These are phyloP conservation scores for Chrysoporthe austroafricana DNA, from an alignment of 2,329 filamentous ascomycete genomes.

Conservation along the genomic window DNA sequence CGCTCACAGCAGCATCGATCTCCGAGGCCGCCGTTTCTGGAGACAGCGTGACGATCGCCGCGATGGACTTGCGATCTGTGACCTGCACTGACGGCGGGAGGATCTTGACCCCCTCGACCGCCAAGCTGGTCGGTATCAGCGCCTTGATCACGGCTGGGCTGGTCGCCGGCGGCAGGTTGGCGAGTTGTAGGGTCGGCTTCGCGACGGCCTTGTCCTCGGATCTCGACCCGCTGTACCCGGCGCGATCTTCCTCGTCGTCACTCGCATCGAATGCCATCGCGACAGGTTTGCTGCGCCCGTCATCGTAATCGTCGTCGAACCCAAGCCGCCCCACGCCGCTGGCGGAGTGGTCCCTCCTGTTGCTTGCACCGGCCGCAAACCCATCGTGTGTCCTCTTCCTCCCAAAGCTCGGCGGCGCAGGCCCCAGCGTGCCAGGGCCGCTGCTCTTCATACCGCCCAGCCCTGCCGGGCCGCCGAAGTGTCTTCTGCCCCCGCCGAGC, in stretches of 20 bases:
- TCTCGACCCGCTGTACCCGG: slow-evolving; percentile 33
- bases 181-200: slow-evolving; percentile 65
- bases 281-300: slow-evolving; percentile 48
- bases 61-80: slow-evolving; percentile 70
- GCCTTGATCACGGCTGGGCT: slow-evolving; percentile 64
- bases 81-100: slow-evolving; percentile 57
- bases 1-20: slow-evolving; percentile 78
- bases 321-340: slow-evolving; percentile 40
- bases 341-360: slow-evolving; percentile 37
- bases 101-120: slow-evolving; percentile 75
- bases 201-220: slow-evolving; percentile 63
- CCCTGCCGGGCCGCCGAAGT: slow-evolving; percentile 63
- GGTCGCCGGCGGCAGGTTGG: slow-evolving; percentile 63
- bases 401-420: slow-evolving; percentile 51
- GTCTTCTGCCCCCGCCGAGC: slow-evolving; percentile 55
- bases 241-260: slow-evolving; percentile 51
- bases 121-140: slow-evolving; percentile 61
- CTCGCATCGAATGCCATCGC: slow-evolving; percentile 75
- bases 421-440: slow-evolving; percentile 66
- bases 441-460: slow-evolving; percentile 57
- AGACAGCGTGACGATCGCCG: slow-evolving; percentile 80
- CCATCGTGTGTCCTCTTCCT: slow-evolving; percentile 60
- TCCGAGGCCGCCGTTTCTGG: slow-evolving; percentile 81
- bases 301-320: slow-evolving; percentile 44
- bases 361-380: slow-evolving; percentile 44